Conservation (phyloP, 805 yeast genomes). For the Saccharomycopsis schoenii region DNA sequence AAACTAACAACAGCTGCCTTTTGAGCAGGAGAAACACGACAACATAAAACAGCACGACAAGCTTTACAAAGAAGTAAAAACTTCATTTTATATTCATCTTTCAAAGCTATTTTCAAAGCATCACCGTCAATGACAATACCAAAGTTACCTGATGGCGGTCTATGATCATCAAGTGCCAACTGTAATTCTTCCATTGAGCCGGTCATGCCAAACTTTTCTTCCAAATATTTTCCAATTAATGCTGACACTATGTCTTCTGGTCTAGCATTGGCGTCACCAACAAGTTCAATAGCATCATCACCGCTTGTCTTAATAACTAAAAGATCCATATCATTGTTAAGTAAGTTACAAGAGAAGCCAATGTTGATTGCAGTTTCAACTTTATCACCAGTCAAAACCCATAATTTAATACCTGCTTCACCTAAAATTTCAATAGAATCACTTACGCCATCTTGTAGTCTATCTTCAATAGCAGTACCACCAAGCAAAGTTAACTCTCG, state of each 20-base stretch:
- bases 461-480: constrained; percentile 82
- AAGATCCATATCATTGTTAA: constrained; percentile 68
- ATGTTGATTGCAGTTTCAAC: constrained; percentile 86
- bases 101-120: constrained; percentile 50
- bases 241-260: constrained; percentile 34
- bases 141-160: constrained; percentile 55
- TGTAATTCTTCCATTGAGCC: constrained; percentile 52
- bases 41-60: constrained; percentile 73
- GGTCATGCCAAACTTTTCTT: constrained; percentile 43
- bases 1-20: constrained; percentile 75
- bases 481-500: constrained; percentile 56
- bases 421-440: constrained; percentile 63
- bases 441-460: constrained; percentile 80
- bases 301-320: constrained; percentile 45
- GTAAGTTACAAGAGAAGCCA: constrained; percentile 74
- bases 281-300: constrained; percentile 39
- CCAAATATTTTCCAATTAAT: constrained; percentile 43
- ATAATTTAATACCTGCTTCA: constrained; percentile 70
- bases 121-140: constrained; percentile 78
- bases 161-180: constrained; percentile 47
- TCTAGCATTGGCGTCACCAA: constrained; percentile 30
- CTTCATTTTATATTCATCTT: constrained; percentile 37
- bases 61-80: constrained; percentile 67
- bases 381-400: constrained; percentile 85
- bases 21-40: constrained; percentile 84